Percentiles rank a stretch among this genome's conserved stretches.
These are phyloP conservation scores for Flaveria brownii DNA, from an alignment of 129 eudicot species.

Conservation along the genomic window DNA sequence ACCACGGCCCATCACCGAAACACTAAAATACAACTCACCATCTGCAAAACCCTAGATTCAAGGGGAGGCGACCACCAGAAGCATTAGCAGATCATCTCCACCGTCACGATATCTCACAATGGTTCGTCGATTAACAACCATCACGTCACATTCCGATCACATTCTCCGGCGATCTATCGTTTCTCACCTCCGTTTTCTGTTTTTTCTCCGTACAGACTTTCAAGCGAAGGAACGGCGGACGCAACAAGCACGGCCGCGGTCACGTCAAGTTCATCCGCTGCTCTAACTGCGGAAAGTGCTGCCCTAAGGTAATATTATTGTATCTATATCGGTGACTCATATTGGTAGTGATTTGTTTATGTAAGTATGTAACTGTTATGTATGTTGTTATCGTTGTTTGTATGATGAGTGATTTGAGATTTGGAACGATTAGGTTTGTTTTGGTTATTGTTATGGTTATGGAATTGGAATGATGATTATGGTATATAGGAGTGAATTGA, in stretches of 20 bases:
- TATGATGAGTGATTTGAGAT: not conserved
- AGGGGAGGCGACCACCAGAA: slow-evolving; percentile 11
- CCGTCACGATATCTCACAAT: slow-evolving; percentile 14
- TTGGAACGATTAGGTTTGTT: not conserved
- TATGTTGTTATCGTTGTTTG: not conserved
- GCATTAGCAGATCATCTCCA: not conserved
- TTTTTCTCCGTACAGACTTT: slow-evolving; percentile 48
- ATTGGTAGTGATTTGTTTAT: not conserved
- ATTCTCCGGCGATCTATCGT: not conserved
- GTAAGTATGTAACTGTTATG: not conserved
- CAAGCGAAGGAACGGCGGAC: slow-evolving; percentile 85
- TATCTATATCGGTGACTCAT: too few relatives aligned
- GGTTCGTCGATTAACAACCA: slow-evolving; percentile 14
- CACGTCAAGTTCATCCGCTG: slow-evolving; percentile 77
- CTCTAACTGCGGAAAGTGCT: slow-evolving; percentile 87
- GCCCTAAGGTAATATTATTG: slow-evolving; percentile 59
- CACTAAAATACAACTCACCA: not conserved
- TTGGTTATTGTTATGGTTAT: not conserved
- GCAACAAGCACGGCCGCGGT: slow-evolving; percentile 92
- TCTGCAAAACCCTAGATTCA: slow-evolving; percentile 33
- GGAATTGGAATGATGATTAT: not conserved
- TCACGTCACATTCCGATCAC: not conserved
- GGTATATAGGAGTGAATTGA: not conserved
- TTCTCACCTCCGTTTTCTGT: not conserved
- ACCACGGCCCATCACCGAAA: slow-evolving; percentile 5